Percentiles rank a stretch among this genome's conserved stretches.
phyloP scores from a whole-genome alignment of 768 basidiomycete species.

The Leccinum rimulosum region DNA sequence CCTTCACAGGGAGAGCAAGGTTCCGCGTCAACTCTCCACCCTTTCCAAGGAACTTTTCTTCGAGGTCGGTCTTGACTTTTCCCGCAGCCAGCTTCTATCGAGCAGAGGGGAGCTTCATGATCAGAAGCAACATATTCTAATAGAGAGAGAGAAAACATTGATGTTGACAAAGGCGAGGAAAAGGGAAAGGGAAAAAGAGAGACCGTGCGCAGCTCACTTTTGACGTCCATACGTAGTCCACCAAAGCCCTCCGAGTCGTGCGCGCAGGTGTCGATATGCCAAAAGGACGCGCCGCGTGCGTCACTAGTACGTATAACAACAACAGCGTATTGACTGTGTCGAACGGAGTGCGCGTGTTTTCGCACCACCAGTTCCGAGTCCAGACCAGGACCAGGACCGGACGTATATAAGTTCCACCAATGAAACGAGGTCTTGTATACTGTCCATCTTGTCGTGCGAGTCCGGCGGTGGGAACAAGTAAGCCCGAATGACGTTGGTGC shows the following conservation, averaged over 20 bases:
- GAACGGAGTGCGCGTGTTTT: conserved; percentile 17
- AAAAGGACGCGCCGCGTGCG: conserved; percentile 27
- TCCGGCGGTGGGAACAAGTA: not conserved
- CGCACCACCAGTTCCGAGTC: conserved; percentile 17
- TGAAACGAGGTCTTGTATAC: conserved; percentile 2
- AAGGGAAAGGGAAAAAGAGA: too few species aligned
- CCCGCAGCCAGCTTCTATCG: conserved; percentile 62
- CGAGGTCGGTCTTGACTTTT: conserved; percentile 62
- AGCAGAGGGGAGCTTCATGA: conserved; percentile 59
- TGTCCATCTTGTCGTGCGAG: conserved; percentile 6
- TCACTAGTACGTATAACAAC: conserved; percentile 33
- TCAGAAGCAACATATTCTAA: conserved; percentile 54
- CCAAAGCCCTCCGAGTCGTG: conserved; percentile 35
- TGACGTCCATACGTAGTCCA: conserved; percentile 29
- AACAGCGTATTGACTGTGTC: conserved; percentile 34
- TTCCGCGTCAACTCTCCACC: conserved; percentile 63
- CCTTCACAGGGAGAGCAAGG: conserved; percentile 60
- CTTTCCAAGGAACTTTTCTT: conserved; percentile 63
- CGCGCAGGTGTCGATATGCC: conserved; percentile 35
- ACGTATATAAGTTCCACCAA: conserved; percentile 8
- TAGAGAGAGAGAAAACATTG: not conserved
- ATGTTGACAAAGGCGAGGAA: not conserved
- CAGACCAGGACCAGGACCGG: conserved; percentile 6
- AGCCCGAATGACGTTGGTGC: too few species aligned
- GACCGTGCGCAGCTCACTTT: conserved; percentile 12